Evolutionary conservation across 257 asterid species (phyloP).

Genomic region (Solanum ossicruentum): DNA sequence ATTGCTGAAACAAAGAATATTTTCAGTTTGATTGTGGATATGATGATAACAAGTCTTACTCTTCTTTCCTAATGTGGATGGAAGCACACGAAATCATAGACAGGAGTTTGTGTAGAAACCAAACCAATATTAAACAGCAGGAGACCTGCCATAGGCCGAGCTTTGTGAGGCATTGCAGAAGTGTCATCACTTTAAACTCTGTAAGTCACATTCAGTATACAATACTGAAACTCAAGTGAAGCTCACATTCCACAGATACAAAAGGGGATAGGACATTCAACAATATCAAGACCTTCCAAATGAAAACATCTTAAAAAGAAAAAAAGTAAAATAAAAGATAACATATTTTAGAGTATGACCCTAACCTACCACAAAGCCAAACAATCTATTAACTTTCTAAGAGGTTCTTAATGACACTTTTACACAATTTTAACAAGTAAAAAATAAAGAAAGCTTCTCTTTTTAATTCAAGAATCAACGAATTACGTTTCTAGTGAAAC

Average conservation of each 20-base stretch:
- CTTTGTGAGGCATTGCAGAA: conserved; percentile 48
- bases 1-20: background rate
- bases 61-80: conserved; percentile 91
- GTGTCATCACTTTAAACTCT: background rate
- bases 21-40: background rate
- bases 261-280: background rate
- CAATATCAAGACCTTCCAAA: background rate
- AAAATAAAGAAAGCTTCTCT: background rate
- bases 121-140: conserved; percentile 66
- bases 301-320: background rate
- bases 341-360: too few relatives aligned
- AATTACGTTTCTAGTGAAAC: background rate
- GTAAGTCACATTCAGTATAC: background rate
- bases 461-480: background rate
- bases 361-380: background rate
- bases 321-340: too few relatives aligned
- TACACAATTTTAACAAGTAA: background rate
- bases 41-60: conserved; percentile 25
- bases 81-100: conserved; percentile 87
- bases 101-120: conserved; percentile 58
- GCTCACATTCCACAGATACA: background rate
- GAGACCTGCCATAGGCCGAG: conserved; percentile 78
- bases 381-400: background rate
- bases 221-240: background rate
- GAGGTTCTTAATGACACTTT: too few relatives aligned